phyloP scores from a whole-genome alignment of 208 protist species.

The Porcisia hertigi region DNA sequence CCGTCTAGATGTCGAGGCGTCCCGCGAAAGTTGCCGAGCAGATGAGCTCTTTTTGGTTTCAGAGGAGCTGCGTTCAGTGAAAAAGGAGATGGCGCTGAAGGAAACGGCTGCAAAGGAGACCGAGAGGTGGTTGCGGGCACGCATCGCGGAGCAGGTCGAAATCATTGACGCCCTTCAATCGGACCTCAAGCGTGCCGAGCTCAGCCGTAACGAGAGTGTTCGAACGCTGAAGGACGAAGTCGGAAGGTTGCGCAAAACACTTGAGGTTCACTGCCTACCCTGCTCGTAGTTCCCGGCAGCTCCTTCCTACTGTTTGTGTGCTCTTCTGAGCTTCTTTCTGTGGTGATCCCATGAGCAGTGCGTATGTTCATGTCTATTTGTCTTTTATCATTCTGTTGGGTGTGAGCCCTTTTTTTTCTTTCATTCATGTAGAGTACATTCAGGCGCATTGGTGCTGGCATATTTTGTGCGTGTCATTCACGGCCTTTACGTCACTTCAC shows the following conservation, averaged over 20 bases:
- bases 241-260: slow-evolving; percentile 60
- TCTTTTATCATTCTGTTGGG: not conserved
- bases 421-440: slow-evolving; percentile 1
- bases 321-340: not conserved
- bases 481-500: not conserved
- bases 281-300: not conserved
- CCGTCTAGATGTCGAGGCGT: slow-evolving; percentile 51
- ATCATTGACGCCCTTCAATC: slow-evolving; percentile 75
- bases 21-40: slow-evolving; percentile 21
- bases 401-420: not conserved
- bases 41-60: slow-evolving; percentile 43
- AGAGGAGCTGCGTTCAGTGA: slow-evolving; percentile 45
- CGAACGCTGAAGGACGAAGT: slow-evolving; percentile 56
- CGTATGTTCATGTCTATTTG: not conserved
- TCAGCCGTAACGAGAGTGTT: slow-evolving; percentile 43
- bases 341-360: not conserved
- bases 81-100: slow-evolving; percentile 43
- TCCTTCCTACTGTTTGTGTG: not conserved
- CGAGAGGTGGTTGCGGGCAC: slow-evolving; percentile 66
- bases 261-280: slow-evolving; percentile 76
- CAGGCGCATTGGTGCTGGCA: not conserved
- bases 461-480: too few species aligned
- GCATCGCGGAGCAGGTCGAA: slow-evolving; percentile 68
- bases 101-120: slow-evolving; percentile 63
- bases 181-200: slow-evolving; percentile 48